Evolutionary conservation across 83 land plant species (phyloP).

Genomic region (Diphasiastrum complanatum): DNA sequence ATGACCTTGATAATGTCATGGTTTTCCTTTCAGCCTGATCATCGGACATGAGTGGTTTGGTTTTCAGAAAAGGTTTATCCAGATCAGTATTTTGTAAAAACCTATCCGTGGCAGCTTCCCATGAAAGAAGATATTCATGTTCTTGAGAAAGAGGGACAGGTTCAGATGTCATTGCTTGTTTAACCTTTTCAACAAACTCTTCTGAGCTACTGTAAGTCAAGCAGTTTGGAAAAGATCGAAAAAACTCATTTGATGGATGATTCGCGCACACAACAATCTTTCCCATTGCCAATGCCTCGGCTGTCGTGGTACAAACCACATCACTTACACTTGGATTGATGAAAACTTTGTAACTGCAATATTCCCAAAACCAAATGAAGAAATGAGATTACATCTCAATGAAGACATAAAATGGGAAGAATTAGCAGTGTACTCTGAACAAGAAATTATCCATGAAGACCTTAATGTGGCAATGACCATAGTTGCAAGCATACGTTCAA

Average conservation of each 20-base stretch:
- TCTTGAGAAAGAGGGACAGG: constrained; percentile 88
- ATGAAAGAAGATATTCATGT: constrained; percentile 66
- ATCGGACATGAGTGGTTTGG: neutral
- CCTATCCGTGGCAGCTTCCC: constrained; percentile 97
- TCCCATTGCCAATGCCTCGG: constrained; percentile 98
- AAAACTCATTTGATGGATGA: constrained; percentile 96
- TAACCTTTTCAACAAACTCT: constrained; percentile 87
- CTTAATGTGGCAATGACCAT: too few relatives aligned
- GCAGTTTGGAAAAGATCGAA: constrained; percentile 90
- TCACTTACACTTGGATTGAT: constrained; percentile 95
- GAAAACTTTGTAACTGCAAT: constrained; percentile 87
- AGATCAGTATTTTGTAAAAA: constrained; percentile 80
- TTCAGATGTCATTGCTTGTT: constrained; percentile 67
- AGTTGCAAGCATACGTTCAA: too few relatives aligned
- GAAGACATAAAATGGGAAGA: too few relatives aligned
- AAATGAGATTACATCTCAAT: too few relatives aligned
- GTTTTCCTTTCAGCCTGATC: constrained; percentile 14
- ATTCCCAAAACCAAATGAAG: neutral
- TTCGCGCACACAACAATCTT: constrained; percentile 95
- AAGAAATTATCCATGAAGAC: constrained; percentile 86
- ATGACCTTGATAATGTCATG: constrained; percentile 47
- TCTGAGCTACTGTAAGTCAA: constrained; percentile 74
- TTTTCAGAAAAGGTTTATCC: constrained; percentile 37
- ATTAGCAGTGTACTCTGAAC: neutral
- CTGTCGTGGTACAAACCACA: constrained; percentile 96